Conservation (phyloP, 176 grass and related monocot species). For the Aegilops longissima region DNA sequence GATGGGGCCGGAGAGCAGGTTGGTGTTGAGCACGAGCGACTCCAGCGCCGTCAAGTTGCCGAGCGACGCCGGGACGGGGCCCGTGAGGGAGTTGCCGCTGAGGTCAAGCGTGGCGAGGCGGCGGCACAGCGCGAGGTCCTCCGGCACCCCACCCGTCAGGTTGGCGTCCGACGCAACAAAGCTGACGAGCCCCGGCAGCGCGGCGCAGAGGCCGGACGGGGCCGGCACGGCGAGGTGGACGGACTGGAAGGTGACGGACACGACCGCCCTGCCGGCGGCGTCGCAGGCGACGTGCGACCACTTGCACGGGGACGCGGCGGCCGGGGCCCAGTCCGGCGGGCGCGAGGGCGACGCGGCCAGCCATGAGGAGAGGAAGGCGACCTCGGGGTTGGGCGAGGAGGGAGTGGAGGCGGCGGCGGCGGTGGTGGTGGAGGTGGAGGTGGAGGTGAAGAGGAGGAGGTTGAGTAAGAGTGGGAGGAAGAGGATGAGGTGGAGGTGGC, state of each 20-base stretch:
- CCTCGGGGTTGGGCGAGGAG: conserved; percentile 29
- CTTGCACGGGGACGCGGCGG: conserved; percentile 58
- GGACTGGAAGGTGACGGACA: conserved; percentile 63
- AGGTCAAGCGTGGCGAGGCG: conserved; percentile 66
- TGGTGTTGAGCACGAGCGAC: conserved; percentile 66
- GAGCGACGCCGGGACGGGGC: conserved; percentile 54
- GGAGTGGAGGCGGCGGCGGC: background rate
- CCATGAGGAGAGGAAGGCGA: conserved; percentile 65
- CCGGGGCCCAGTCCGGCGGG: conserved; percentile 62
- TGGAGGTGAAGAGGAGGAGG: conserved; percentile 27
- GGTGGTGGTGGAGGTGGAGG: background rate
- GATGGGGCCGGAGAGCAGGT: conserved; percentile 63
- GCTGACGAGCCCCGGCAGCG: conserved; percentile 34
- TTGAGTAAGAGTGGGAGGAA: conserved; percentile 24
- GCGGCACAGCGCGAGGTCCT: conserved; percentile 57
- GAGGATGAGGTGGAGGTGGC: conserved; percentile 1
- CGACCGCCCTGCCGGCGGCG: background rate
- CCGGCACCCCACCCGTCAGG: conserved; percentile 59
- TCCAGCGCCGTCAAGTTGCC: conserved; percentile 38
- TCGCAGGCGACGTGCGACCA: conserved; percentile 78
- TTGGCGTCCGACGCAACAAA: conserved; percentile 76
- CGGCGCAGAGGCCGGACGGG: conserved; percentile 46
- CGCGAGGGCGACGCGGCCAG: conserved; percentile 48
- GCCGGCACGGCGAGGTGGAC: conserved; percentile 53
- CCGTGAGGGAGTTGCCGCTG: conserved; percentile 70